phyloP scores from a whole-genome alignment of 257 asterid genomes.

The Nicotiana benthamiana region DNA sequence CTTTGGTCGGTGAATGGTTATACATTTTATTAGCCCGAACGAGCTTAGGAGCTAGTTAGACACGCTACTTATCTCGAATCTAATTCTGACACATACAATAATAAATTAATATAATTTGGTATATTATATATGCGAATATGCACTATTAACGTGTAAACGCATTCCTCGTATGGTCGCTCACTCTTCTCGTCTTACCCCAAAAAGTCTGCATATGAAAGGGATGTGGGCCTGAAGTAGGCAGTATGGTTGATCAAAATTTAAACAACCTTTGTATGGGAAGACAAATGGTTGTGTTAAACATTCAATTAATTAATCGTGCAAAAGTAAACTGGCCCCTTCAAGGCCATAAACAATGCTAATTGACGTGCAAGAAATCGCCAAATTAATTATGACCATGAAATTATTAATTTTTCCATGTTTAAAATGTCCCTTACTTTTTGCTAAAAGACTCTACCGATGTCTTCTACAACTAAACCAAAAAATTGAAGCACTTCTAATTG shows the following conservation, averaged over 20 bases:
- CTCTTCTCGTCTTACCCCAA: background rate
- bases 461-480: background rate
- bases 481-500: background rate
- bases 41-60: too few species aligned
- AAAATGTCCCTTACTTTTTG: background rate
- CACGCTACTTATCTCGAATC: too few species aligned
- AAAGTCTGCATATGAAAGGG: background rate
- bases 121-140: background rate
- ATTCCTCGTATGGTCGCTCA: background rate
- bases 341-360: background rate
- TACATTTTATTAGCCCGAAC: too few species aligned
- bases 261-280: constrained; percentile 13
- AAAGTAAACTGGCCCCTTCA: background rate
- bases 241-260: constrained; percentile 42
- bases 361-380: constrained; percentile 41
- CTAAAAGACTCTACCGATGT: background rate
- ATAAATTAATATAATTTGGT: too few species aligned
- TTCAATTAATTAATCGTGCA: background rate
- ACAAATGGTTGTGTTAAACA: background rate
- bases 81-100: too few species aligned
- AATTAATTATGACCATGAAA: background rate
- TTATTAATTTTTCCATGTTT: background rate
- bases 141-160: background rate
- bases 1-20: too few species aligned
- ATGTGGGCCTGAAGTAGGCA: constrained; percentile 15